phyloP scores from a whole-genome alignment of 129 eudicot genomes.

The Tagetes erecta region DNA sequence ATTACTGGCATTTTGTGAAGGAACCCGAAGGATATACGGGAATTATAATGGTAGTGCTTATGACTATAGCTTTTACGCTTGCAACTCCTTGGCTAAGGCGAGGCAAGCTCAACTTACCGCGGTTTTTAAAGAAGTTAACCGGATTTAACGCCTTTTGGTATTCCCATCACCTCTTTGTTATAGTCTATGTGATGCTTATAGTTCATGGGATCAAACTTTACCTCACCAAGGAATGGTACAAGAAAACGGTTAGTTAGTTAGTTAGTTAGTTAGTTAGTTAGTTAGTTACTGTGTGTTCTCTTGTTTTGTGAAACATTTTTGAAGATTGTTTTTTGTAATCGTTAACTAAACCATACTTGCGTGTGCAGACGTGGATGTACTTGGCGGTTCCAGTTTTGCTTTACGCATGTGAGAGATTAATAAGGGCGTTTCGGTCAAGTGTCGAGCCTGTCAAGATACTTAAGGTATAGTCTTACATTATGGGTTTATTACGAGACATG shows the following conservation, averaged over 20 bases:
- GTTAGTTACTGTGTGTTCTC: neutral
- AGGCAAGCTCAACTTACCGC: constrained; percentile 72
- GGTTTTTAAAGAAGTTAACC: constrained; percentile 77
- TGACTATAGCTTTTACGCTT: constrained; percentile 67
- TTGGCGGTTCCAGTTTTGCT: constrained; percentile 63
- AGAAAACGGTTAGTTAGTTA: constrained; percentile 66
- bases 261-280: too few relatives aligned
- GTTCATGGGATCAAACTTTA: constrained; percentile 73
- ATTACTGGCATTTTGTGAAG: constrained; percentile 67
- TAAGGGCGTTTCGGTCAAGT: constrained; percentile 71
- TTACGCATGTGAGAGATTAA: constrained; percentile 70
- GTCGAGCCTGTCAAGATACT: constrained; percentile 67
- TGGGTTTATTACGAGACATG: too few relatives aligned
- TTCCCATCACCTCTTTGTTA: constrained; percentile 81
- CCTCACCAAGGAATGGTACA: constrained; percentile 80
- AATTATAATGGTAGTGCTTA: constrained; percentile 63
- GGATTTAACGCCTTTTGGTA: constrained; percentile 99
- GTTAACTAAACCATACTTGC: constrained; percentile 7
- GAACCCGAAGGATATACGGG: constrained; percentile 74
- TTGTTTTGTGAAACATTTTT: neutral
- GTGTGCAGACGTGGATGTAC: constrained; percentile 88
- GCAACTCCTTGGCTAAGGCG: constrained; percentile 86
- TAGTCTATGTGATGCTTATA: constrained; percentile 74
- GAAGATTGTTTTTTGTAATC: neutral
- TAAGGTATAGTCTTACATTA: constrained; percentile 46